Conservation (phyloP, 176 grass and related monocot genomes). For the Puccinellia tenuiflora region DNA sequence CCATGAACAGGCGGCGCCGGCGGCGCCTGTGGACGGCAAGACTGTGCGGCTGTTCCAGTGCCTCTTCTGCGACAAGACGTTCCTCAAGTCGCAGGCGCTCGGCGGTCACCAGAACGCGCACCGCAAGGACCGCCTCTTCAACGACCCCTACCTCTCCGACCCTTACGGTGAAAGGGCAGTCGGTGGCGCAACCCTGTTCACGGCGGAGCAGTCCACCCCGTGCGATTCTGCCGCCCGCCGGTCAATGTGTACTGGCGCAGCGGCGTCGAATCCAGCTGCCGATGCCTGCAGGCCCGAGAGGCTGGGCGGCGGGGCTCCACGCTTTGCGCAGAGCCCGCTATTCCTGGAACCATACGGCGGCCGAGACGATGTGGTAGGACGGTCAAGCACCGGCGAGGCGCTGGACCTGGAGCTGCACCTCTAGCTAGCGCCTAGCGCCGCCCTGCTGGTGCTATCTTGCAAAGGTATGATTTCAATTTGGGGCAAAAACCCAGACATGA, state of each 20-base stretch:
- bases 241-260: background rate
- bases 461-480: background rate
- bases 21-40: background rate
- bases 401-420: conserved; percentile 49
- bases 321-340: background rate
- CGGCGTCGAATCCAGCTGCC: background rate
- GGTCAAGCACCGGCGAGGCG: background rate
- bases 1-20: background rate
- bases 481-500: background rate
- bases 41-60: conserved; percentile 49
- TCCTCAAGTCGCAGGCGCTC: conserved; percentile 73
- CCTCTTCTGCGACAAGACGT: conserved; percentile 72
- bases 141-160: background rate
- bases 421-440: conserved; percentile 6
- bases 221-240: background rate
- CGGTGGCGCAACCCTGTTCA: background rate
- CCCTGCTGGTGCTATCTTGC: background rate
- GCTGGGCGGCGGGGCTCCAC: background rate
- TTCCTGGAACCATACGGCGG: background rate
- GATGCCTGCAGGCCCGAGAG: background rate
- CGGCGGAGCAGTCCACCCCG: too few relatives aligned
- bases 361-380: background rate
- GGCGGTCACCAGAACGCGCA: conserved; percentile 97
- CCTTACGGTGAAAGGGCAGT: background rate
- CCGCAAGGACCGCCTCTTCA: conserved; percentile 52